Evolutionary conservation across 768 basidiomycete species (phyloP), one percentile per base, ranked within the genome.

Genomic region (Trametes meyenii): DNA sequence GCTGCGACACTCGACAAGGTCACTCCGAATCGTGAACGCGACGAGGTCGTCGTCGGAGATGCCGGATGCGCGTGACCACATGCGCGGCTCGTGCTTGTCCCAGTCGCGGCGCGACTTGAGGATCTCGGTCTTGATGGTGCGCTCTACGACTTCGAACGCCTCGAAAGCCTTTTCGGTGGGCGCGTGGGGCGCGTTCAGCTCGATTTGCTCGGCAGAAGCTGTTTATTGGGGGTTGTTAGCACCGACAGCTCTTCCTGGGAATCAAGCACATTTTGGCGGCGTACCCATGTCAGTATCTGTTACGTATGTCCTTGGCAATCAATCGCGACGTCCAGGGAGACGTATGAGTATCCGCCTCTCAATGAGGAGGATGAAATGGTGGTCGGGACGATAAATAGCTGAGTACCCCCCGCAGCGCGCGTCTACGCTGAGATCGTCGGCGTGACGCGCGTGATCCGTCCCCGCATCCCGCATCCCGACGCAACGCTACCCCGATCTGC

Each of bases 71-170:
- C 87, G 79, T 13, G 81, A 77, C 87, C 88, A 92, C 89, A 92
- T 84, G 55, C 65, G 78, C 58, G 85, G 85, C 71, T 88, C 86
- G 69, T 91, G 89, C 63, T 79, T 77, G 75, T 90, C 79, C 91
- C 90, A 91, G 61, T 88, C 65, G 53, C 73, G 80, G 59, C 91
- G 86, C 50, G 88, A 89, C 60, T 80, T 83, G 60, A 85, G 45
- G 66, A 92, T 85, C 70, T 84, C 85, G n/a, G 73, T 46, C 75
- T 87, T 90, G 78, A 93, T 87, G 14, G 69, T 70, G 46, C 72
- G 76, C 35, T 83, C 73, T 61, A 88, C 76, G 53, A 72, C 58
- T 42, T 81, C 78, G 77, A 91, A 92, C 0, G 89, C 90, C 42
- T 85, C 82, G 63, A 89, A 72, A 10, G 88, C 83, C 64, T 84